phyloP scores from a whole-genome alignment of 2,329 filamentous ascomycete species.

The Ceratocystis lukuohia region DNA sequence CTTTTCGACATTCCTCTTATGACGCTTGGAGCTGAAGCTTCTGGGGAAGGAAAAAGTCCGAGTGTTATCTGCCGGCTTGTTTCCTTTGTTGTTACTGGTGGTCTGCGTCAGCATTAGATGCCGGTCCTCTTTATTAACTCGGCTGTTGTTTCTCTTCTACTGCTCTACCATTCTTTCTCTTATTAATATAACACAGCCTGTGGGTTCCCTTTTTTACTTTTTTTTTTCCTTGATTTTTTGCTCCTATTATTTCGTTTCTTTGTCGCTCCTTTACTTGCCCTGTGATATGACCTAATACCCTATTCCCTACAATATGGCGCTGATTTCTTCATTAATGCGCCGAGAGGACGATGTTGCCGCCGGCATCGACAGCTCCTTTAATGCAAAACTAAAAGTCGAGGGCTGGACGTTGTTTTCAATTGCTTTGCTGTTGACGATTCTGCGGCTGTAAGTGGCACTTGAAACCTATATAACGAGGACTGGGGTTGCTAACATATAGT shows the following conservation, averaged over 20 bases:
- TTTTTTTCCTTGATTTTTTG: background rate
- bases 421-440: conserved; percentile 12
- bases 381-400: conserved; percentile 12
- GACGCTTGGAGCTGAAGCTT: background rate
- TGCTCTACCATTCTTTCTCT: background rate
- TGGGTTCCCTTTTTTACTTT: background rate
- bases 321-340: background rate
- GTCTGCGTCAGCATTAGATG: background rate
- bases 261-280: background rate
- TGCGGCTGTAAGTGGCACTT: conserved; percentile 13
- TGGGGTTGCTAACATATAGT: background rate
- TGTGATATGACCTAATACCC: background rate
- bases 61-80: background rate
- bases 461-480: background rate
- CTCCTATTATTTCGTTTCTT: background rate
- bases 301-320: background rate
- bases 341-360: conserved; percentile 15
- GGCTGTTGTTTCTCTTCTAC: background rate
- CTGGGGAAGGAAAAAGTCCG: background rate
- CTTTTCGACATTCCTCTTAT: background rate
- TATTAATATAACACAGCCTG: background rate
- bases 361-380: conserved; percentile 17
- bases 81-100: background rate
- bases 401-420: conserved; percentile 18
- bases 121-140: background rate